Evolutionary conservation across 306 rosid species (phyloP).

Genomic region (Pueraria montana): DNA sequence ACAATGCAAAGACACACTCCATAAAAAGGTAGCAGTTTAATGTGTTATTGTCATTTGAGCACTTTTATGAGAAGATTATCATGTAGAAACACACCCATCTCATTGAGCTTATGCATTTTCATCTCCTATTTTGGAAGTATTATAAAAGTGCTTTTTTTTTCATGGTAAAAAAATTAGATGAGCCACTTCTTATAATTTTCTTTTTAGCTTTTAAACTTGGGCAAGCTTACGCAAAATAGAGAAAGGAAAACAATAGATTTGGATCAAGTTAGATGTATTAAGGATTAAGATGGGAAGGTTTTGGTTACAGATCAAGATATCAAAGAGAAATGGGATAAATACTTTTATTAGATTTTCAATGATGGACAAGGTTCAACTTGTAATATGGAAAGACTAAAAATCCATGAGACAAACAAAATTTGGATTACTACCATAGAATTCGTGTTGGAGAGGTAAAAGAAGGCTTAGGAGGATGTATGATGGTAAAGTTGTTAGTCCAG

Average conservation of each 20-base stretch:
- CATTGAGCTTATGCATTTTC: neutral
- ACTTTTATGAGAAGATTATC: neutral
- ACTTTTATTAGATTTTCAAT: neutral
- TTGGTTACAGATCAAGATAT: neutral
- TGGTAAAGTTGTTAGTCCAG: neutral
- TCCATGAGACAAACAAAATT: too few species aligned
- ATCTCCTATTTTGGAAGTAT: neutral
- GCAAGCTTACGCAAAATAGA: neutral
- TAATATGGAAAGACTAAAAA: neutral
- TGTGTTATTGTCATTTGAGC: neutral
- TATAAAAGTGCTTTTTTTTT: neutral
- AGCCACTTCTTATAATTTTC: neutral
- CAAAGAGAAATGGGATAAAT: neutral
- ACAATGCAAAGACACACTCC: conserved; percentile 72
- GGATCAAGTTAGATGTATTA: neutral
- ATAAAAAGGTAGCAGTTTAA: conserved; percentile 64
- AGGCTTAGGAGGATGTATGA: neutral
- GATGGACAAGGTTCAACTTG: neutral
- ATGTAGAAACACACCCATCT: neutral
- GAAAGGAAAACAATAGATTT: neutral
- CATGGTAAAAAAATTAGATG: neutral
- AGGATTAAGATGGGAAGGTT: neutral
- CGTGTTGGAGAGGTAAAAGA: neutral
- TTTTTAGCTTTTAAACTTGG: neutral
- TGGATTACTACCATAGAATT: too few species aligned